Conservation (phyloP, 148 eudicot species). For the Drosera capensis region DNA sequence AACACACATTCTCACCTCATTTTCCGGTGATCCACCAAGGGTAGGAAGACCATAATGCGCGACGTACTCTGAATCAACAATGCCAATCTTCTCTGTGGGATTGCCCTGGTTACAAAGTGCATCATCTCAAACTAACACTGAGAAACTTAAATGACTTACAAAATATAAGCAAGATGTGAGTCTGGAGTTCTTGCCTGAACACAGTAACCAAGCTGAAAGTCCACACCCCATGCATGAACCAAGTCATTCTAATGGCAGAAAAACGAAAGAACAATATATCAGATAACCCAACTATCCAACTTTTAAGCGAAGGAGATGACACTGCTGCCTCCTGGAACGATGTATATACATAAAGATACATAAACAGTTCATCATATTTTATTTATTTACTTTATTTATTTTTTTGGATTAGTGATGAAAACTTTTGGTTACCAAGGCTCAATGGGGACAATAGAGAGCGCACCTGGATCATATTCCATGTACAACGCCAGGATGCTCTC, state of each 20-base stretch:
- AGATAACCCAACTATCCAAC: too few relatives aligned
- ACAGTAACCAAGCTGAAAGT: conserved; percentile 55
- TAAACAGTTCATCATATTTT: not conserved
- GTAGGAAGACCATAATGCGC: conserved; percentile 52
- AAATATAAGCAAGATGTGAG: not conserved
- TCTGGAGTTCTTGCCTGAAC: conserved; percentile 28
- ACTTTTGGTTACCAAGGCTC: too few relatives aligned
- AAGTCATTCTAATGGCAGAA: conserved; percentile 44
- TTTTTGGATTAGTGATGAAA: too few relatives aligned
- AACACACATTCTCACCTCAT: conserved; percentile 16
- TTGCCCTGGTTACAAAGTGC: conserved; percentile 24
- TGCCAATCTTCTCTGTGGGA: conserved; percentile 36
- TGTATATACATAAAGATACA: too few relatives aligned
- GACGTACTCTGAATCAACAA: conserved; percentile 51
- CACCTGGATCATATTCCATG: conserved; percentile 67
- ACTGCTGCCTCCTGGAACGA: too few relatives aligned
- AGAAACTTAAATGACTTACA: not conserved
- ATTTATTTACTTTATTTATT: too few relatives aligned
- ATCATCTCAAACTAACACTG: not conserved
- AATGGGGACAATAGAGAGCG: not conserved
- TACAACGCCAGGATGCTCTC: conserved; percentile 52
- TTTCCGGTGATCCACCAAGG: conserved; percentile 27
- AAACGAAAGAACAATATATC: conserved; percentile 5
- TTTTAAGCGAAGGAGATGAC: too few relatives aligned
- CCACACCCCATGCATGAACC: conserved; percentile 60